Evolutionary conservation across 441 rosid genomes (phyloP).

Genomic region (Metrosideros polymorpha): DNA sequence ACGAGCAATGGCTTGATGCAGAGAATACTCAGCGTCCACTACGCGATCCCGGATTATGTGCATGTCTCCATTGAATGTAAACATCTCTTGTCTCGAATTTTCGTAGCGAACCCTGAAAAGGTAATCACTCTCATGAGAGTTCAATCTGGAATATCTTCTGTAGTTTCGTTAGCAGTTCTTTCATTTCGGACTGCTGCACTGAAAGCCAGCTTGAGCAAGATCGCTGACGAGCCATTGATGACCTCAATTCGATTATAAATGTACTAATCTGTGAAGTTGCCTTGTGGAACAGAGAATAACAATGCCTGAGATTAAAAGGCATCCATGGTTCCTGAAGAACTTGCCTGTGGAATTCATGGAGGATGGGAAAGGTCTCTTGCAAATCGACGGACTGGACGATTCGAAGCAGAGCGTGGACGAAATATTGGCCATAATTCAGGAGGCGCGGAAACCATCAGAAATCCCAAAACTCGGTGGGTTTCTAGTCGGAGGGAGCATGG

Average conservation of each 20-base stretch:
- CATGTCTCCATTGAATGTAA: conserved; percentile 44
- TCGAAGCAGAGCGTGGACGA: conserved; percentile 37
- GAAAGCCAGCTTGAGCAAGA: background rate
- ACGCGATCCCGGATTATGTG: conserved; percentile 59
- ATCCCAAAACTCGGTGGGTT: conserved; percentile 25
- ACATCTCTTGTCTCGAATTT: conserved; percentile 51
- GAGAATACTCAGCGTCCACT: conserved; percentile 60
- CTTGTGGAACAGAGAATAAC: conserved; percentile 38
- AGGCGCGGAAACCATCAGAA: conserved; percentile 38
- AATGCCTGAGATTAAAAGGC: conserved; percentile 48
- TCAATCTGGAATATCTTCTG: background rate
- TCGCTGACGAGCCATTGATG: background rate
- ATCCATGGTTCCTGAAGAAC: conserved; percentile 49
- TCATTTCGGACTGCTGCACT: background rate
- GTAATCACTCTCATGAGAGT: conserved; percentile 6
- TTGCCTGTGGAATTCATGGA: conserved; percentile 25
- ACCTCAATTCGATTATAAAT: background rate
- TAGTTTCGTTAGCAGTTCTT: background rate
- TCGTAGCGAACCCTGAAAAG: conserved; percentile 55
- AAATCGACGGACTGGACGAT: conserved; percentile 15
- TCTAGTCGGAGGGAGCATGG: conserved; percentile 54
- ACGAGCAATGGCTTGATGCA: conserved; percentile 7
- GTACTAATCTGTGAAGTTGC: background rate
- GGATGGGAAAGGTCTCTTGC: conserved; percentile 13
- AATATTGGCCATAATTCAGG: conserved; percentile 36